Evolutionary conservation across 495 filamentous ascomycete species (phyloP), one percentile per base, ranked within the genome.

Genomic region (Podospora pseudoanserina): DNA sequence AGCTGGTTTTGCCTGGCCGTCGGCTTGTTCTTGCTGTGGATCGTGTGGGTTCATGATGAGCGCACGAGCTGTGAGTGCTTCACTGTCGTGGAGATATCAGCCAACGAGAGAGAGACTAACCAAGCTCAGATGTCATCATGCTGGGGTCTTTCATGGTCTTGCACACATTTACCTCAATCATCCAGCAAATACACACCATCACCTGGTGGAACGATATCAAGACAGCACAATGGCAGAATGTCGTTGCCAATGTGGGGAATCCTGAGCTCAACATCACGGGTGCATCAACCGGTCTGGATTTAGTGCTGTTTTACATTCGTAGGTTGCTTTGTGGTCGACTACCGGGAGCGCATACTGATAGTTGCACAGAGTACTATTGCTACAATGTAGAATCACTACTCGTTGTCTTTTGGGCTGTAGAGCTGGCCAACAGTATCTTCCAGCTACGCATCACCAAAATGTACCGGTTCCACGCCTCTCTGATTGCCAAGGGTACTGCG

Each of bases 341-440:
- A 30, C 26, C 15, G 19, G 11, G 2, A 28, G 23, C 55, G 49
- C 67, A 68, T 63, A 59, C 54, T 5, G 15, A 54, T 4, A 5
- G 11, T 11, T 13, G 56, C 9, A 23, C 70, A 83, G 81, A 83
- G 68, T 85, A 81, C 60, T 85, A 83, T 60, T 78, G 73, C 5
- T 85, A 85, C 70, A 84, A 83, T 74, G 80, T 80, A 18, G 80
- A 83, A 65, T 73, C 79, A n/a, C 68, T 83, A 66, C 74, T 82
- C 18, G 76, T 83, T 2, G 67, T 83, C 6, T 85, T 82, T 65
- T 85, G 83, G 81, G 74, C 81, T 18, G 70, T 79, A 34, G 74
- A 79, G 44, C 75, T 85, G 15, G 72, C 77, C 16, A 68, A 74
- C 55, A 79, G 79, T 27, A 73, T 82, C 19, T 81, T 74, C 65